Evolutionary conservation across 176 grass and related monocot species (phyloP), one percentile per base, ranked within the genome.

Genomic region (Hyparrhenia diplandra): DNA sequence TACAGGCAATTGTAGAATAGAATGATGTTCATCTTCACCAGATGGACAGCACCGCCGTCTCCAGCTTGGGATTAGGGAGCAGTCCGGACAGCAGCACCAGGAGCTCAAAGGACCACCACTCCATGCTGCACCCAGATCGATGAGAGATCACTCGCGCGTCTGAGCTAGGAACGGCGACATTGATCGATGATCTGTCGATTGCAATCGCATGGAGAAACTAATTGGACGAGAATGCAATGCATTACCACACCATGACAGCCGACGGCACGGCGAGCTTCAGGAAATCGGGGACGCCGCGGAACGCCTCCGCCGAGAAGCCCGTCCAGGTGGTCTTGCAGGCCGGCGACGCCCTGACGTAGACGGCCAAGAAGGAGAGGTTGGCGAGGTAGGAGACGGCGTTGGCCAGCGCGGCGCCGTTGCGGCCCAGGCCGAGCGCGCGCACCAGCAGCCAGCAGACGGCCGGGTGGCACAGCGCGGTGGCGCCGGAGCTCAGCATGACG

Each of bases 71-170:
- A 42, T 90, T 90, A 10, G 91, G 91, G 58, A 94, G 91, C 18
- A 94, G 68, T 13, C 91, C 88, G 8, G 91, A 94, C 23, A 90
- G 69, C 64, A 94, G 78, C 52, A 94, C 85, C 2, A 94, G 35
- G 61, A 88, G n/a, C 81, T 94, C 88, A n/a, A 88, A 90, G 5
- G 91, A 90, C 88, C 91, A 94, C 85, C 86, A 88, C 72, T 90
- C 65, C 39, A 94, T 77, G 67, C 91, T 94, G 82, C 20, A 45
- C 3, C 42, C 12, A 43, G 12, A 36, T 42, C 2, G n/a, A n/a
- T n/a, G n/a, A 42, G 40, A 12, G 10, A 42, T 42, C n/a, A n/a
- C 2, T 40, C 42, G 41, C 41, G 41, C 41, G 41, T 14, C 42
- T 13, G 12, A 51, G 5, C 3, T 40, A 27, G 4, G 67, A 42